A percentile compares a stretch with the other conserved stretches of the same genome.
Evolutionary conservation across 805 yeast genomes (phyloP).

Genomic region (Sugiyamaella boreocaroliniensis): DNA sequence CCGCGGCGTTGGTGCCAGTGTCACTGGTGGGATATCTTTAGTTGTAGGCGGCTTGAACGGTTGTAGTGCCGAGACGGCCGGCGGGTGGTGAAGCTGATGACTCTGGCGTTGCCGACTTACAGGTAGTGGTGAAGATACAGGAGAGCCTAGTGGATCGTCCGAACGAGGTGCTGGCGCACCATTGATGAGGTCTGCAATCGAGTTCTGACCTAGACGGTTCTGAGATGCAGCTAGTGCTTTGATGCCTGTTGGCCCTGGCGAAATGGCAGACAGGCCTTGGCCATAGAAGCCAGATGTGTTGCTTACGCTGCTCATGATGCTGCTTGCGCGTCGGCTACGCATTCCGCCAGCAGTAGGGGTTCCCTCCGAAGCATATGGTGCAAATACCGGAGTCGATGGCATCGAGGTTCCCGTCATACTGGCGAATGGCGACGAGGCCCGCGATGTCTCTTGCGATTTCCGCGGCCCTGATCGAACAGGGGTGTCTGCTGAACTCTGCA

Average conservation of each 20-base stretch:
- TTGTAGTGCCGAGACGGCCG: slow-evolving; percentile 25
- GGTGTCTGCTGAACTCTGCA: neutral
- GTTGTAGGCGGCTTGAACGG: slow-evolving; percentile 51
- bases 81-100: slow-evolving; percentile 30
- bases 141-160: slow-evolving; percentile 3
- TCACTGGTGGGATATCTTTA: slow-evolving; percentile 78
- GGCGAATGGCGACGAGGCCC: neutral
- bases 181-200: slow-evolving; percentile 69
- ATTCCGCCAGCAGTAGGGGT: slow-evolving; percentile 1
- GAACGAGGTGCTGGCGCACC: slow-evolving; percentile 22
- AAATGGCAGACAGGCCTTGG: neutral
- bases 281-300: slow-evolving; percentile 2
- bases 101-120: slow-evolving; percentile 16
- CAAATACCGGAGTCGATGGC: slow-evolving; percentile 3
- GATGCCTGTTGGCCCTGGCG: slow-evolving; percentile 28
- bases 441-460: neutral
- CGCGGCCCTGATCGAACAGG: neutral
- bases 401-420: slow-evolving; percentile 16
- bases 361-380: neutral
- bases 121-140: slow-evolving; percentile 6
- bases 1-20: slow-evolving; percentile 47
- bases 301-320: slow-evolving; percentile 12
- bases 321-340: slow-evolving; percentile 7
- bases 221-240: slow-evolving; percentile 36
- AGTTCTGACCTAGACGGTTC: slow-evolving; percentile 63